Conservation (phyloP, 164 flowering plant species). For the Annona cherimola region DNA sequence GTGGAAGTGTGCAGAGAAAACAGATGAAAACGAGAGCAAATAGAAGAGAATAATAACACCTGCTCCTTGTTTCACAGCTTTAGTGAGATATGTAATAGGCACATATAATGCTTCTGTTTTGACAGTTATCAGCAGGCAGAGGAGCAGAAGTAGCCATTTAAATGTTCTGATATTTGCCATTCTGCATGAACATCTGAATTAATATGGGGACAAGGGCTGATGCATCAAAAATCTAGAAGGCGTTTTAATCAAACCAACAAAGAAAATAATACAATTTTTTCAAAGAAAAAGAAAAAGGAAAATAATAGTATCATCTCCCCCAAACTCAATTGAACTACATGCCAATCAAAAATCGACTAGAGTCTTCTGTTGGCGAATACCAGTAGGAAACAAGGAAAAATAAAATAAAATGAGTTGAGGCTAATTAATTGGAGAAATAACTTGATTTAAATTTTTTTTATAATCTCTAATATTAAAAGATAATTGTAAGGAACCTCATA, state of each 20-base stretch:
- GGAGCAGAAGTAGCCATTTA: slow-evolving; percentile 3
- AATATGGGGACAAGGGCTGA: no score
- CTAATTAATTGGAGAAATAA: no score
- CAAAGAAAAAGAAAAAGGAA: background rate
- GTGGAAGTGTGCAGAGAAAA: background rate
- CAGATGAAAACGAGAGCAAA: background rate
- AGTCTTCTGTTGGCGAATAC: no score
- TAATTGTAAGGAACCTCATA: no score
- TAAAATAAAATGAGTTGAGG: no score
- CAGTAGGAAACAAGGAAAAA: no score
- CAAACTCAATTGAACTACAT: no score
- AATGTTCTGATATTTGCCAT: background rate
- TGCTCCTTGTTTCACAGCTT: slow-evolving; percentile 14
- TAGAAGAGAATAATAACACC: background rate
- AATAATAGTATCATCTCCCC: no score
- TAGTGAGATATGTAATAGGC: slow-evolving; percentile 7
- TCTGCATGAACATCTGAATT: background rate
- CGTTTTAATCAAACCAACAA: background rate
- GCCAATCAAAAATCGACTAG: no score
- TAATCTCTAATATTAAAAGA: no score
- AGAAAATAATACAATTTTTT: no score
- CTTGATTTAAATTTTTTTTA: no score
- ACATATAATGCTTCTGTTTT: slow-evolving; percentile 4
- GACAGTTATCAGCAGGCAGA: slow-evolving; percentile 1
- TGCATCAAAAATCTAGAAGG: background rate